Evolutionary conservation across 345 rosid species (phyloP).

Genomic region (Euphorbia pulcherrima): DNA sequence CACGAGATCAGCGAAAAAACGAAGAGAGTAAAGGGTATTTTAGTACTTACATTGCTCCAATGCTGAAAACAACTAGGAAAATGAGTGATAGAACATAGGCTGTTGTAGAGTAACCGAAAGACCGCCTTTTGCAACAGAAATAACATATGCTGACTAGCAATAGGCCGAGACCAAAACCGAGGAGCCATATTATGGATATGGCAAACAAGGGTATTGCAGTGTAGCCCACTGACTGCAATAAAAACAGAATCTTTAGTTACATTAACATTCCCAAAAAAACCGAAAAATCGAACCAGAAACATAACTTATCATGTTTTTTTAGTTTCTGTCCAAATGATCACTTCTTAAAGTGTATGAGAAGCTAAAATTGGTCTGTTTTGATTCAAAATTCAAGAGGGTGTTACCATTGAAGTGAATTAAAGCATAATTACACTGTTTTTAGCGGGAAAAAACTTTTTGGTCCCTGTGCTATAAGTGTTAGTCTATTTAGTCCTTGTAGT

Average conservation of each 20-base stretch:
- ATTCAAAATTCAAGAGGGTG: too few species aligned
- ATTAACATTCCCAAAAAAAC: not conserved
- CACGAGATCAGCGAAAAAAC: not conserved
- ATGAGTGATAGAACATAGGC: constrained; percentile 69
- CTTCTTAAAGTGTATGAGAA: not conserved
- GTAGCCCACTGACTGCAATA: constrained; percentile 77
- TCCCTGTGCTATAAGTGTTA: too few species aligned
- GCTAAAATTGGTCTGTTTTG: too few species aligned
- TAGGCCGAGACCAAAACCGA: constrained; percentile 66
- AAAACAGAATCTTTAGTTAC: constrained; percentile 17
- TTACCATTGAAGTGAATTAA: too few species aligned
- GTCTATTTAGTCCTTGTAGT: too few species aligned
- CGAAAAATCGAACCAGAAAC: not conserved
- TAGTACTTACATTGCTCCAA: constrained; percentile 63
- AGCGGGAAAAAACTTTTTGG: too few species aligned
- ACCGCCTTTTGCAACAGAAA: constrained; percentile 42
- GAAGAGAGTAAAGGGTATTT: constrained; percentile 8
- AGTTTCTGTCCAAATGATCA: not conserved
- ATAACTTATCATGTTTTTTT: not conserved
- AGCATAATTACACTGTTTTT: too few species aligned
- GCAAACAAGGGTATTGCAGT: constrained; percentile 73
- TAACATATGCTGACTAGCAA: constrained; percentile 42
- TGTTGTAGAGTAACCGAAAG: constrained; percentile 52
- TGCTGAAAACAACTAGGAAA: constrained; percentile 59
- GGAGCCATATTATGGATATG: constrained; percentile 65